These are phyloP conservation scores for Lasiodiplodia citricola DNA, from an alignment of 2,329 filamentous ascomycete species.

Conservation along the genomic window DNA sequence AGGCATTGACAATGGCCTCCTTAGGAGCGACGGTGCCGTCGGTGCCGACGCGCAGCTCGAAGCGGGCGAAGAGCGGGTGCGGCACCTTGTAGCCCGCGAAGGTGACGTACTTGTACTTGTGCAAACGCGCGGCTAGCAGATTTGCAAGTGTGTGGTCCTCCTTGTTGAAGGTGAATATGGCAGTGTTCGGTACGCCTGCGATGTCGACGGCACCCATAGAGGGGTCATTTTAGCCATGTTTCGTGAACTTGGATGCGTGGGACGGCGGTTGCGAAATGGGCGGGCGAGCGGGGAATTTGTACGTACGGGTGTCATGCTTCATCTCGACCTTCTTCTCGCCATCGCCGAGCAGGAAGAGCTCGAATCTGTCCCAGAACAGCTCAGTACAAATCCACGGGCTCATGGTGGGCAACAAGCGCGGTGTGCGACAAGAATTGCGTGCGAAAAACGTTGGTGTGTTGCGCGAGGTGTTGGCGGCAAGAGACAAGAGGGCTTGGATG, in stretches of 20 bases:
- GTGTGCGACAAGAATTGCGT: constrained; percentile 11
- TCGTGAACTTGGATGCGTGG: not conserved
- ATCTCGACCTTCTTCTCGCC: constrained; percentile 94
- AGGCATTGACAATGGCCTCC: constrained; percentile 81
- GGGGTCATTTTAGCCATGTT: not conserved
- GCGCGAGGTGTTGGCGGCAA: not conserved
- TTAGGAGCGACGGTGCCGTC: constrained; percentile 88
- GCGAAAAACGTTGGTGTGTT: not conserved
- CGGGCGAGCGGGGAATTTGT: constrained; percentile 29
- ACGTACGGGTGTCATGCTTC: constrained; percentile 84
- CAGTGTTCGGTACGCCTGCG: constrained; percentile 87
- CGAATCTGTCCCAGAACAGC: constrained; percentile 68
- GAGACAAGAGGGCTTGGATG: not conserved
- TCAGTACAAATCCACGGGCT: constrained; percentile 27
- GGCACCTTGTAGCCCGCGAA: constrained; percentile 88
- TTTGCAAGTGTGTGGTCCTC: constrained; percentile 97
- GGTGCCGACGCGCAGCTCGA: constrained; percentile 85
- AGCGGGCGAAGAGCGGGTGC: constrained; percentile 51
- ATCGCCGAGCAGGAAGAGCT: constrained; percentile 85
- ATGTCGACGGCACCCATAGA: constrained; percentile 1
- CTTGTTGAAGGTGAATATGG: constrained; percentile 93
- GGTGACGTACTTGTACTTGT: constrained; percentile 80
- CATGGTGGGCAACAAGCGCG: constrained; percentile 1
- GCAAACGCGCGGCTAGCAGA: constrained; percentile 82
- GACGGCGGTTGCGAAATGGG: not conserved